A percentile compares a stretch with the other conserved stretches of the same genome.
Conservation (phyloP, 2,329 filamentous ascomycete species). For the Immersiporthe knoxdaviesiana region DNA sequence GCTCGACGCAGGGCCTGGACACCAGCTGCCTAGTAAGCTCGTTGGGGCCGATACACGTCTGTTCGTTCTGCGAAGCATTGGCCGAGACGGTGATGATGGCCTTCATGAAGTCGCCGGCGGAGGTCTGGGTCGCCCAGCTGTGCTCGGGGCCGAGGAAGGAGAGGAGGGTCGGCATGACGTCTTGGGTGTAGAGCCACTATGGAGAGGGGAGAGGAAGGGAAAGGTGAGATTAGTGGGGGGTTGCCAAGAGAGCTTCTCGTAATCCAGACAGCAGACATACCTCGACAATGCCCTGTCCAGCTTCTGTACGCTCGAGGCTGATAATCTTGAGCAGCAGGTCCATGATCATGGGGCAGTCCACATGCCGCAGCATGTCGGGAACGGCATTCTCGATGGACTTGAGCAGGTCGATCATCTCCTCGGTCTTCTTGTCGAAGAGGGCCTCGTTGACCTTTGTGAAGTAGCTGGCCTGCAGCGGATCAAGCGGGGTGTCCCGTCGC, state of each 20-base stretch:
- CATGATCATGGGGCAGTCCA: conserved; percentile 98
- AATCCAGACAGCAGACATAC: conserved; percentile 52
- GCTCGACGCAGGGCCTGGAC: conserved; percentile 79
- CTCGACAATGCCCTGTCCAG: conserved; percentile 90
- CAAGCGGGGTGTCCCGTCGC: conserved; percentile 79
- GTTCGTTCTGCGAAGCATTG: conserved; percentile 96
- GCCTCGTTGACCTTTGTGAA: conserved; percentile 99
- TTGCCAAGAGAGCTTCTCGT: conserved; percentile 16
- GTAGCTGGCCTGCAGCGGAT: conserved; percentile 93
- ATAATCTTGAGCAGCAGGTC: conserved; percentile 96
- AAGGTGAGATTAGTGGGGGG: conserved; percentile 5
- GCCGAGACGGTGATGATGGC: conserved; percentile 99
- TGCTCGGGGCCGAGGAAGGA: conserved; percentile 85
- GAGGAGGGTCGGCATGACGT: conserved; percentile 84
- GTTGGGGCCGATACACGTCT: conserved; percentile 98
- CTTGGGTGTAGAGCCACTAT: conserved; percentile 89
- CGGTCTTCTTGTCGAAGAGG: conserved; percentile 96
- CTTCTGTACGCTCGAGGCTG: conserved; percentile 89
- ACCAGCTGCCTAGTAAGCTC: conserved; percentile 94
- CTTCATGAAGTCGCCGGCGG: conserved; percentile 95
- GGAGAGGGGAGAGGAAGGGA: conserved; percentile 17
- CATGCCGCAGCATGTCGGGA: conserved; percentile 83
- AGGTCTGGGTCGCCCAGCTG: conserved; percentile 89
- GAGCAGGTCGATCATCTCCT: conserved; percentile 92
- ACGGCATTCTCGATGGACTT: conserved; percentile 82